Base-by-base conservation (phyloP, 2,329 filamentous ascomycete genomes). In the Paramyrothecium sp. region DNA sequence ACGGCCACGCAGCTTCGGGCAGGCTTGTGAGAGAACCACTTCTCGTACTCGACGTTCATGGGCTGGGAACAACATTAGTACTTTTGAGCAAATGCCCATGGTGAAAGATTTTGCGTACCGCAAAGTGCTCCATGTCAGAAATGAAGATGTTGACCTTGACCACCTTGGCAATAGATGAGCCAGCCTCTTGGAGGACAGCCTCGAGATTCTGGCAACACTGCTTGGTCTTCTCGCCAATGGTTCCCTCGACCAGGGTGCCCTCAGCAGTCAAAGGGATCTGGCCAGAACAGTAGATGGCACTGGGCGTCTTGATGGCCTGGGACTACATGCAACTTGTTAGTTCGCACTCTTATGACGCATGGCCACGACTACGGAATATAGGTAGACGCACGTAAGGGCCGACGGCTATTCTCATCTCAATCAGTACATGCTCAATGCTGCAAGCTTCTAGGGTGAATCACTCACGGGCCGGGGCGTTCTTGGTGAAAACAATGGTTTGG, bases 111-210 rank as follows among this genome's bases (percentile, higher is more conserved):
- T 4, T 11, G 71, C 80, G 64, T 69, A 83, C 81, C 53, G 84
- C 87, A 71, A 98, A 98, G 77, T 95, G 83, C 61, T 82, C 85
- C 94, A 98, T 98, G 75, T 96, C 90, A 53, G 89, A 89, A 60
- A 98, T 79, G 83, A 97, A 98, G 71, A 97, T 89, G 72, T 88
- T 91, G 67, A 92, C 90, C 84, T 97, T 97, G 78, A 97, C 90
- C 51, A 97, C 89, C 75, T 88, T 90, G 62, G 85, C 76, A 58
- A 98, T 83, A 54, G 83, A 85, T 21, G 90, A 93, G 55, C 91
- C 92, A 22, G 92, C 92, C 66, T 88, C 91, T 59, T 87, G 84
- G 54, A 98, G 86, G 57, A 98, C 91, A 48, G 90, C 90, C 73
- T 89, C 83, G 69, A 97, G 84, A 77, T 96, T 96, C 75, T 89